Percentiles rank a stretch among this genome's conserved stretches.
phyloP scores from a whole-genome alignment of 2,329 filamentous ascomycete species.

The Colletotrichum sp. region DNA sequence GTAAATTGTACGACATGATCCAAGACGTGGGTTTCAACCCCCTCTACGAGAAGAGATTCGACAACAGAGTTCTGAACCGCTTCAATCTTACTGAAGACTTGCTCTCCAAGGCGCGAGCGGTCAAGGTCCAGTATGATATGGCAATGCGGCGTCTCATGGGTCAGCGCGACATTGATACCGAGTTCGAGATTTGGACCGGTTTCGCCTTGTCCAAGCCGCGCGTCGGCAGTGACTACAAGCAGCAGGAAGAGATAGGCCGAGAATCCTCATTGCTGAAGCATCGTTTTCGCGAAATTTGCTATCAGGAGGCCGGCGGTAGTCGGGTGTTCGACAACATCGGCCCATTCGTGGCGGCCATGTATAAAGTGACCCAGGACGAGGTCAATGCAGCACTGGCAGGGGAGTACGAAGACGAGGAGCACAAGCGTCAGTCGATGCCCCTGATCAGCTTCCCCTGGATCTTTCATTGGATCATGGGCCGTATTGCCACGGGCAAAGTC shows the following conservation, averaged over 20 bases:
- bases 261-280: slow-evolving; percentile 71
- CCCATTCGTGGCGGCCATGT: slow-evolving; percentile 86
- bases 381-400: slow-evolving; percentile 61
- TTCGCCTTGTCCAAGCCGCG: slow-evolving; percentile 80
- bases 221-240: slow-evolving; percentile 80
- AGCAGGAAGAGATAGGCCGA: slow-evolving; percentile 80
- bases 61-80: slow-evolving; percentile 71
- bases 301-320: slow-evolving; percentile 65
- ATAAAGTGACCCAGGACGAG: slow-evolving; percentile 78
- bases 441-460: slow-evolving; percentile 96
- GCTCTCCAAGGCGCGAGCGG: slow-evolving; percentile 61
- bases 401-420: slow-evolving; percentile 37
- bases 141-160: slow-evolving; percentile 81
- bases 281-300: slow-evolving; percentile 71
- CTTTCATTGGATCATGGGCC: slow-evolving; percentile 74
- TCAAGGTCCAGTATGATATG: slow-evolving; percentile 82
- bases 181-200: slow-evolving; percentile 91
- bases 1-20: slow-evolving; percentile 82
- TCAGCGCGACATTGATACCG: slow-evolving; percentile 81
- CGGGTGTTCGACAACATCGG: slow-evolving; percentile 66
- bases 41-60: slow-evolving; percentile 75
- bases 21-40: slow-evolving; percentile 71
- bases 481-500: slow-evolving; percentile 58
- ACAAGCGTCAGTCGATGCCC: slow-evolving; percentile 61
- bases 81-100: slow-evolving; percentile 59